Evolutionary conservation across 1,284 basidiomycete genomes (phyloP).

Genomic region (Farysia itapuensis): DNA sequence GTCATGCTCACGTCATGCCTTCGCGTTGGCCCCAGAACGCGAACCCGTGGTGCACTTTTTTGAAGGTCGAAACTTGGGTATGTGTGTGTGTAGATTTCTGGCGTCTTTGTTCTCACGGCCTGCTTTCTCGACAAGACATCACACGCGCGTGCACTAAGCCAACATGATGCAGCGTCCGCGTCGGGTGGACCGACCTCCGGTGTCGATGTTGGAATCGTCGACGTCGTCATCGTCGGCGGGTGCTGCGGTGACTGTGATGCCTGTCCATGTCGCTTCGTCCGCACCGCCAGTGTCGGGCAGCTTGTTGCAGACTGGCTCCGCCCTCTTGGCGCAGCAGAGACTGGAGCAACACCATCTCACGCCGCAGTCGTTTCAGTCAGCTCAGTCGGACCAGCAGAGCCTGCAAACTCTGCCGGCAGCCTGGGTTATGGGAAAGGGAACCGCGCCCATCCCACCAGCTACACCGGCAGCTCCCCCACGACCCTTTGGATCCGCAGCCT

Average conservation of each 20-base stretch:
- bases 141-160: too few relatives aligned
- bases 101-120: slow-evolving; percentile 5
- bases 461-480: slow-evolving; percentile 19
- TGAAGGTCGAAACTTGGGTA: too few relatives aligned
- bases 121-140: too few relatives aligned
- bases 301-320: slow-evolving; percentile 8
- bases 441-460: slow-evolving; percentile 17
- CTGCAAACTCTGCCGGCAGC: slow-evolving; percentile 11
- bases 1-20: too few relatives aligned
- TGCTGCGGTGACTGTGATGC: slow-evolving; percentile 5
- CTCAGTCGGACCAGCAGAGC: slow-evolving; percentile 4
- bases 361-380: background rate
- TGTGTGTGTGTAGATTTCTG: too few relatives aligned
- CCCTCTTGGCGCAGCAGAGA: slow-evolving; percentile 7
- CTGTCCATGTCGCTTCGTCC: background rate
- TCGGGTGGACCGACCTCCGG: too few relatives aligned
- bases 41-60: too few relatives aligned
- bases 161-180: too few relatives aligned
- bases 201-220: too few relatives aligned
- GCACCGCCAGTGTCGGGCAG: slow-evolving; percentile 5
- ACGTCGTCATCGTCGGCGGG: slow-evolving; percentile 12
- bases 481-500: slow-evolving; percentile 19
- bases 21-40: too few relatives aligned
- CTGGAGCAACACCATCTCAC: background rate
- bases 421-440: slow-evolving; percentile 14